Percentiles rank a stretch among this genome's conserved stretches.
Conservation (phyloP, 202 grass and related monocot species). For the Digitaria exilis region DNA sequence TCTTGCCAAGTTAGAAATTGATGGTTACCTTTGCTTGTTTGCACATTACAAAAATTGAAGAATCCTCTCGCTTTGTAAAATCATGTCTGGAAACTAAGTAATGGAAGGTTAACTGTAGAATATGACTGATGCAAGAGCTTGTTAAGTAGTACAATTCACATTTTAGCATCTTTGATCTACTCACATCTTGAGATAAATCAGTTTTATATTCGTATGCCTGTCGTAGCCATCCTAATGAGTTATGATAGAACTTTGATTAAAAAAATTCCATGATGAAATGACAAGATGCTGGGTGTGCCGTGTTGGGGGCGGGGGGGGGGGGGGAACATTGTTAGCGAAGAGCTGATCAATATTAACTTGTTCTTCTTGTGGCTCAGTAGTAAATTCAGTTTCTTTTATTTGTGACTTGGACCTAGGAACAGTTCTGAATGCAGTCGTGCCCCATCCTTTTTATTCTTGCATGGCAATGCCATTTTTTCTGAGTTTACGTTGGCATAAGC, state of each 20-base stretch:
- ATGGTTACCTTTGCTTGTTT: slow-evolving; percentile 18
- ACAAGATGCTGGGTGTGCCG: neutral
- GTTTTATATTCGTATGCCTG: neutral
- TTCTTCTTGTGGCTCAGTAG: slow-evolving; percentile 1
- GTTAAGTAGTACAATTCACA: neutral
- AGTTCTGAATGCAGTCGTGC: neutral
- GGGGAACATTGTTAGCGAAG: no score
- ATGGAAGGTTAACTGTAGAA: slow-evolving; percentile 4
- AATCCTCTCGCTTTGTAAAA: neutral
- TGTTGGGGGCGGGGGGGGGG: no score
- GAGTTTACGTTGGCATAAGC: neutral
- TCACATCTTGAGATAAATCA: neutral
- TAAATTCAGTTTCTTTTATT: slow-evolving; percentile 28
- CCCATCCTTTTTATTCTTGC: neutral
- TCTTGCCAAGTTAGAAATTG: slow-evolving; percentile 3
- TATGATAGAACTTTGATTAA: neutral
- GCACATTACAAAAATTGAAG: neutral
- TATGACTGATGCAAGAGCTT: slow-evolving; percentile 10
- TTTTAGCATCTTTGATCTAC: neutral
- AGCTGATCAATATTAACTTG: slow-evolving; percentile 17
- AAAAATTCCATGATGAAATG: neutral
- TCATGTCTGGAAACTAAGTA: neutral
- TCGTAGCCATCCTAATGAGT: slow-evolving; percentile 1
- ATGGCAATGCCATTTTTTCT: neutral
- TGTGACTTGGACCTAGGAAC: neutral